Base-by-base conservation (phyloP, 805 yeast genomes). In the Starmerella geochares region DNA sequence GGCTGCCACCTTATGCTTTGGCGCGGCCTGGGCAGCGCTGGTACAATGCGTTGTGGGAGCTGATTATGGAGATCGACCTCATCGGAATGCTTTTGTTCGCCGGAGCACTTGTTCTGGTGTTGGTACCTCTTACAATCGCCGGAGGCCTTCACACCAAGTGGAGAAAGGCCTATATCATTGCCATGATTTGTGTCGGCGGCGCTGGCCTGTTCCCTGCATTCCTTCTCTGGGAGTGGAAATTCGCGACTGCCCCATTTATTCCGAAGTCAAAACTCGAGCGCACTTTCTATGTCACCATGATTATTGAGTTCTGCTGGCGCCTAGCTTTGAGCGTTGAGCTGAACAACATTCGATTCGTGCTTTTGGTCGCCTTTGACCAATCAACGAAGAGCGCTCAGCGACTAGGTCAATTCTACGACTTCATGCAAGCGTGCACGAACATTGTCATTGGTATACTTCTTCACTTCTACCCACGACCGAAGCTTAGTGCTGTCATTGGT, bases 51-150 rank as follows among this genome's bases (percentile, higher is more conserved):
- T 14, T 57, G n/a, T 44, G 48, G 31, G 50, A 58, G 29, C 48
- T 65, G 23, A 78, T 77, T 64, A 77, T 82, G 83, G 74, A 75
- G 60, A 60, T 81, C 43, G 94, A 84, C 61, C 62, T 80, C n/a
- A 62, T 80, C 50, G 94, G 92, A 44, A 65, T 80, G 31, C 56
- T 80, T n/a, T 63, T 81, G 20, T 62, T 82, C 57, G 71, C 76
- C 46, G 74, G 75, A 19, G 69, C 72, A 2, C 67, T 83, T 14
- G 86, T 84, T 36, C 74, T 81, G 57, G 68, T 84, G 41, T 69
- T 84, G 49, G 78, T 79, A 16, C 90, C 94, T 24, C 70, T 84
- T 56, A 82, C 92, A 11, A 65, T 84, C 28, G 88, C 88, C 7
- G 88, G 86, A 54, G 87, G 87, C 55, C 61, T 66, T 29, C 46